Evolutionary conservation across 129 eudicot genomes (phyloP).

Genomic region (Sambucus nigra): DNA sequence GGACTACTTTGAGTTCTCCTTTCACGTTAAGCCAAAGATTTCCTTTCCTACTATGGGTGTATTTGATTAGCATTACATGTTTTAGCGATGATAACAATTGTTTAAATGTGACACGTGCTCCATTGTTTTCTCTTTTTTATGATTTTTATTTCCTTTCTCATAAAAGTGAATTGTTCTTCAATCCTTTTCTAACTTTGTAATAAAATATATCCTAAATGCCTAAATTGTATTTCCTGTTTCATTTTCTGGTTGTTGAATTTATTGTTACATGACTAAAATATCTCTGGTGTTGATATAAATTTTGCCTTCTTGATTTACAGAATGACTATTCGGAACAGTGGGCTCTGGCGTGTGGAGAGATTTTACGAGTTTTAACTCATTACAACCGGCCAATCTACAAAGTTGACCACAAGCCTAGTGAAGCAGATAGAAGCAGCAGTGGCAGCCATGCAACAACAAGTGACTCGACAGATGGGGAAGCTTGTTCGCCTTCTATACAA

Average conservation of each 20-base stretch:
- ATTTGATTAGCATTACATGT: too few species aligned
- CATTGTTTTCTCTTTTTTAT: too few species aligned
- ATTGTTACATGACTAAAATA: not conserved
- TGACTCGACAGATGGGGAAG: constrained; percentile 32
- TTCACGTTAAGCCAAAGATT: not conserved
- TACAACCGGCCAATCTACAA: constrained; percentile 88
- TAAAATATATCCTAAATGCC: too few species aligned
- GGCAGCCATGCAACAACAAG: constrained; percentile 70
- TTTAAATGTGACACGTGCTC: too few species aligned
- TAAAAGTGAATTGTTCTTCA: too few species aligned
- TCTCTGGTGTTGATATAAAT: not conserved
- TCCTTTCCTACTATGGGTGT: too few species aligned
- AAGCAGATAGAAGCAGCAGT: constrained; percentile 55
- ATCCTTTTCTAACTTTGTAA: too few species aligned
- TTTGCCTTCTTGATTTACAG: constrained; percentile 30
- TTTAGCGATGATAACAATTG: too few species aligned
- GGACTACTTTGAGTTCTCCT: not conserved
- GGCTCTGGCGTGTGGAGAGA: constrained; percentile 98
- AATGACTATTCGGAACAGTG: constrained; percentile 94
- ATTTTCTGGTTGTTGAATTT: not conserved
- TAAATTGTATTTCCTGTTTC: not conserved
- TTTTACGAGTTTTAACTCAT: constrained; percentile 80
- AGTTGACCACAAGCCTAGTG: constrained; percentile 44
- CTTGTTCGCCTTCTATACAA: constrained; percentile 33
- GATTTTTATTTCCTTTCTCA: not conserved